A percentile compares a stretch with the other conserved stretches of the same genome.
phyloP scores from a whole-genome alignment of 2,329 filamentous ascomycete species.

The Cercospora beticola region DNA sequence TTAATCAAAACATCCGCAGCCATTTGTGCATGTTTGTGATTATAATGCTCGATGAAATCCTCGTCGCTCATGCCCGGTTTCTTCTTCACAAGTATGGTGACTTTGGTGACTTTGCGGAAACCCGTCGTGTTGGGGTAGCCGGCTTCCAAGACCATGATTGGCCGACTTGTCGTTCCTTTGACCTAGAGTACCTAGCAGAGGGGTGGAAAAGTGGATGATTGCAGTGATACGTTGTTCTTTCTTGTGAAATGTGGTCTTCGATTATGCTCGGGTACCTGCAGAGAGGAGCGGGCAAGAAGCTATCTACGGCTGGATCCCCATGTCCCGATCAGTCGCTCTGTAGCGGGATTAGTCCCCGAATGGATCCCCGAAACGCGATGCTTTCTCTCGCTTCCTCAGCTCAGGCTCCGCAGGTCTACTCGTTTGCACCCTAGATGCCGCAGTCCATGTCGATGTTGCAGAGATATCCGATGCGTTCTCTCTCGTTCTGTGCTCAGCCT shows the following conservation, averaged over 20 bases:
- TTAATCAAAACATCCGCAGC: slow-evolving; percentile 47
- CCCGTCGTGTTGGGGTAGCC: slow-evolving; percentile 47
- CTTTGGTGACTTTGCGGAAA: slow-evolving; percentile 51
- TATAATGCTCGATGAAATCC: slow-evolving; percentile 49
- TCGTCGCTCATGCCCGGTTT: slow-evolving; percentile 47
- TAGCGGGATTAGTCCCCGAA: neutral
- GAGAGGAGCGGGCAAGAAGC: neutral
- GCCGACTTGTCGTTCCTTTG: neutral
- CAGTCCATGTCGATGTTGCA: neutral
- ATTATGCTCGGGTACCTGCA: slow-evolving; percentile 3
- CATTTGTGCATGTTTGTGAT: slow-evolving; percentile 46
- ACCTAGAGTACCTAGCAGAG: neutral
- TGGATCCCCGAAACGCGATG: neutral
- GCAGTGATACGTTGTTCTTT: neutral
- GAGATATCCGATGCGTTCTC: neutral
- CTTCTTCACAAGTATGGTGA: slow-evolving; percentile 49
- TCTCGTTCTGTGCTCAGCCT: neutral
- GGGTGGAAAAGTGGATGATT: neutral
- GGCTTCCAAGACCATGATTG: slow-evolving; percentile 43
- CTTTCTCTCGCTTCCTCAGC: neutral
- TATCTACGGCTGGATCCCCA: slow-evolving; percentile 3
- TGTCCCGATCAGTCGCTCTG: slow-evolving; percentile 1
- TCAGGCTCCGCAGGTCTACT: neutral
- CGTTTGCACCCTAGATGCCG: neutral
- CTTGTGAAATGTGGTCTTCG: neutral